Evolutionary conservation across 371 early-diverging fungal species (phyloP), one percentile per base, ranked within the genome.

Genomic region (Nematocida parisii): DNA sequence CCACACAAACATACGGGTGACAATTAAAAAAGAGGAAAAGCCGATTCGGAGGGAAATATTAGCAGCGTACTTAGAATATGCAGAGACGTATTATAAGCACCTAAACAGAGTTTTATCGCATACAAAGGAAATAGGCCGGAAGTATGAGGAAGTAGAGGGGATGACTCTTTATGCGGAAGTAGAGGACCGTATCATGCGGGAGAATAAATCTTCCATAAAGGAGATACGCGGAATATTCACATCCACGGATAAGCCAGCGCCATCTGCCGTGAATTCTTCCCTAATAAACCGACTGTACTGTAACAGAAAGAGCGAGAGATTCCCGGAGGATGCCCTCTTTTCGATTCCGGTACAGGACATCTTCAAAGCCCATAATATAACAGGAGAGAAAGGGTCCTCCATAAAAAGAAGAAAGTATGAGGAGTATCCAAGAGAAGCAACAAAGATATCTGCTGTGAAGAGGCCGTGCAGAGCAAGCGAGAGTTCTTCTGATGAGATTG

Each of bases 1-100:
- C 0, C 66, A 71, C 39, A 85, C 61, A 54, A 84, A 85, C 55
- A 84, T 87, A 22, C 85, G 82, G 52, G 33, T 87, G 61, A 84
- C 83, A 46, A 85, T 87, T n/a, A 81, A 85, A 62, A 85, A 82
- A 45, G 75, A 77, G 39, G 80, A 67, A 39, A 60, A 60, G 27
- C 61, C 50, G 1, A 6, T 55, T 13, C 15, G 80, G 6, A 67
- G 80, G 42, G 71, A 68, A 45, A 77, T 77, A n/a, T 61, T 71
- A 0, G 2, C 4, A 9, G 60, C 80, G 0, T 77, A 54, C 45
- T 40, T 67, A 50, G 80, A 58, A 47, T 77, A 77, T 27, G 7
- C 42, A 27, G 71, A 77, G n/a, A 45, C 54, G 2, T 77, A 75
- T 46, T 77, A 77, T 42, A 60, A 24, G 11, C 57, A 67, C 47